phyloP scores from a whole-genome alignment of 169 alveolate genomes.

The Cryptosporidium baileyi region DNA sequence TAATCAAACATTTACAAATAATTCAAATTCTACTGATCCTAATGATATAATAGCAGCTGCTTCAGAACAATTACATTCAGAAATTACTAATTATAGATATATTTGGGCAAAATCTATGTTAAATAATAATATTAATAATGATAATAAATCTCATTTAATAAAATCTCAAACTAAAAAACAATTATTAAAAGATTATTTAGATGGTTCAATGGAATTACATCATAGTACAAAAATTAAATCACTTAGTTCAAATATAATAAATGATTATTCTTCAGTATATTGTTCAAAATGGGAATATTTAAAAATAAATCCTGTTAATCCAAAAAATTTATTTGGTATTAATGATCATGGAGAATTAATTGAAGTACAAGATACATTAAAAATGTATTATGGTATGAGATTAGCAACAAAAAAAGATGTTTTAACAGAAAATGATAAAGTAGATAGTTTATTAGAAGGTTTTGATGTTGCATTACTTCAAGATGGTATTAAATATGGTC shows the following conservation, averaged over 20 bases:
- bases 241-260: background rate
- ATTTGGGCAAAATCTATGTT: constrained; percentile 5
- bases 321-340: constrained; percentile 3
- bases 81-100: background rate
- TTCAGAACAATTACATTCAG: constrained; percentile 29
- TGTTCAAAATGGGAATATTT: constrained; percentile 40
- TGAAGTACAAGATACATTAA: constrained; percentile 23
- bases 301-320: background rate
- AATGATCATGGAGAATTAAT: background rate
- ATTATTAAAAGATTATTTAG: background rate
- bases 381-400: constrained; percentile 59
- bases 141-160: background rate
- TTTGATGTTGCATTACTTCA: constrained; percentile 71
- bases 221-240: constrained; percentile 27
- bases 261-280: constrained; percentile 1
- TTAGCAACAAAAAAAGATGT: constrained; percentile 75
- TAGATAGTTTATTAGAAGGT: constrained; percentile 71
- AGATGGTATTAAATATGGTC: constrained; percentile 76
- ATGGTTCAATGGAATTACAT: constrained; percentile 7
- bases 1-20: constrained; percentile 33
- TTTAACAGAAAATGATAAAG: constrained; percentile 50
- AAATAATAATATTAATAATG: background rate
- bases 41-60: constrained; percentile 25
- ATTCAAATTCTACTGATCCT: constrained; percentile 17
- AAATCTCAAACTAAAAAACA: background rate